Evolutionary conservation across 805 yeast species (phyloP).

Genomic region (Wickerhamomyces queroliae): DNA sequence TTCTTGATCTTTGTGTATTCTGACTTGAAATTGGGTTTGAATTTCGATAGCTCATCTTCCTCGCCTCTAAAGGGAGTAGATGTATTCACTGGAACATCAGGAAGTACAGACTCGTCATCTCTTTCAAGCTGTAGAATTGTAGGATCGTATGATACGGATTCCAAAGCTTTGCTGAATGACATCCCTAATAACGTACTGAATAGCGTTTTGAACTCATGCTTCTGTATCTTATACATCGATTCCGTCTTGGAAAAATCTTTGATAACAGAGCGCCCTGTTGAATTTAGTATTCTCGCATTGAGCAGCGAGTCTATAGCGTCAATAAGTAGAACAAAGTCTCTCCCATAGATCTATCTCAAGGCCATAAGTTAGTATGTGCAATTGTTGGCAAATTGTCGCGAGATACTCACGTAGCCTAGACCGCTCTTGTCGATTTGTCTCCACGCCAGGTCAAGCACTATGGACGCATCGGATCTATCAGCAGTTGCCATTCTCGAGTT

Average conservation of each 20-base stretch:
- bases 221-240: conserved; percentile 24
- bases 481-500: background rate
- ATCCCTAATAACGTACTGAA: conserved; percentile 27
- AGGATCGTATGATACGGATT: conserved; percentile 10
- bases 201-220: conserved; percentile 25
- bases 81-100: conserved; percentile 2
- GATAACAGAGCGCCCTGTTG: conserved; percentile 20
- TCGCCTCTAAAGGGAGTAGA: conserved; percentile 1
- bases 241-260: conserved; percentile 25
- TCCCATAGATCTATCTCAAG: conserved; percentile 9
- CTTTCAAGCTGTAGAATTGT: conserved; percentile 4
- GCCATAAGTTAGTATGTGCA: background rate
- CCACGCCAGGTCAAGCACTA: conserved; percentile 19
- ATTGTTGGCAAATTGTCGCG: background rate
- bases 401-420: conserved; percentile 7
- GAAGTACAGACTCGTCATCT: conserved; percentile 3
- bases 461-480: conserved; percentile 4
- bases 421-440: conserved; percentile 11
- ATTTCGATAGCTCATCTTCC: background rate
- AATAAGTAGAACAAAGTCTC: conserved; percentile 16
- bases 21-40: conserved; percentile 14
- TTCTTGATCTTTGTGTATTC: conserved; percentile 15
- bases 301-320: conserved; percentile 18
- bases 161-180: conserved; percentile 24
- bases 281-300: conserved; percentile 19